Evolutionary conservation across 73 alveolate genomes (phyloP).

Genomic region (Stentor roeselii): DNA sequence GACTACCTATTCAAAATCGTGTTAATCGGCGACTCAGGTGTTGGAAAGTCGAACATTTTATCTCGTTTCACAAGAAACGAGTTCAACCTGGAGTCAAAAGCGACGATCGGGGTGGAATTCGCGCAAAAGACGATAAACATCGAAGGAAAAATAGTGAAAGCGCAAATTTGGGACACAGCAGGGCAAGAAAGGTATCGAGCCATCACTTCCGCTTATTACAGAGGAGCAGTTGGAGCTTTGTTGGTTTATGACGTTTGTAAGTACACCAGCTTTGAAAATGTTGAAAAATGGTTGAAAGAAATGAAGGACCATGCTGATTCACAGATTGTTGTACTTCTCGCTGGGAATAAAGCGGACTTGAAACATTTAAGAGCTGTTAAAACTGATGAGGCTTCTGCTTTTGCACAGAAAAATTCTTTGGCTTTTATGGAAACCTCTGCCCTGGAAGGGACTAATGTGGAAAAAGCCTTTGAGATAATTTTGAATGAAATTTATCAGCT

Average conservation of each 20-base stretch:
- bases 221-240: conserved; percentile 70
- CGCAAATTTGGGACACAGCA: conserved; percentile 75
- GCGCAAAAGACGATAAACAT: conserved; percentile 48
- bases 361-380: conserved; percentile 73
- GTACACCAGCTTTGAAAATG: conserved; percentile 47
- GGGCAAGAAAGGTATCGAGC: conserved; percentile 67
- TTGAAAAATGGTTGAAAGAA: conserved; percentile 68
- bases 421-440: conserved; percentile 78
- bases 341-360: conserved; percentile 76
- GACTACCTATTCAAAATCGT: conserved; percentile 36
- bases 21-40: conserved; percentile 42
- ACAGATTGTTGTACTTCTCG: conserved; percentile 58
- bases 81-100: conserved; percentile 56
- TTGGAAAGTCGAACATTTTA: conserved; percentile 70
- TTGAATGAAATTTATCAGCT: conserved; percentile 54
- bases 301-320: conserved; percentile 70
- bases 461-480: conserved; percentile 59
- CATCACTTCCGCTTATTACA: conserved; percentile 61
- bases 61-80: conserved; percentile 55
- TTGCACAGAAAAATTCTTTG: conserved; percentile 48
- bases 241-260: conserved; percentile 73
- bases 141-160: conserved; percentile 42
- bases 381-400: conserved; percentile 66
- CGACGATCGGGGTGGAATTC: conserved; percentile 78
- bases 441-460: conserved; percentile 70